phyloP scores from a whole-genome alignment of 108 stramenopile genomes.

The Schizochytrium sp. region DNA sequence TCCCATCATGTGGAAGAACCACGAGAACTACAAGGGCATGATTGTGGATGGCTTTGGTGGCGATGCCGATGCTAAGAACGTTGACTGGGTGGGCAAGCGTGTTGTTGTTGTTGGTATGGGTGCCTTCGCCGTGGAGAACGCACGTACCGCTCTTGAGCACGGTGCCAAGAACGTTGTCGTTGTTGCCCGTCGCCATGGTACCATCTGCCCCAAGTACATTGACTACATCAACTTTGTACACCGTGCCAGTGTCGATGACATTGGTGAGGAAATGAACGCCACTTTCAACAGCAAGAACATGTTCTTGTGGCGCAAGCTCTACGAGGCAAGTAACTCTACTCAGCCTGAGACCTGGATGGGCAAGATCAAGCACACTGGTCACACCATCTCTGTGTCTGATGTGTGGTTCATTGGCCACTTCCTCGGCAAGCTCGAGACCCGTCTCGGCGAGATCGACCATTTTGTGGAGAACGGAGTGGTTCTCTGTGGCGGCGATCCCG shows the following conservation, averaged over 20 bases:
- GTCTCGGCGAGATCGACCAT: constrained; percentile 52
- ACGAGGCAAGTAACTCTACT: background rate
- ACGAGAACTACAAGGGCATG: background rate
- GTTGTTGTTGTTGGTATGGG: constrained; percentile 57
- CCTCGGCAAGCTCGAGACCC: constrained; percentile 55
- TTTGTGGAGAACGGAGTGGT: constrained; percentile 59
- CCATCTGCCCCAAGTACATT: constrained; percentile 58
- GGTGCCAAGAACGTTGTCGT: constrained; percentile 38
- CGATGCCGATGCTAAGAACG: constrained; percentile 21
- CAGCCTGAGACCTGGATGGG: constrained; percentile 31
- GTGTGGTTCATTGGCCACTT: constrained; percentile 54
- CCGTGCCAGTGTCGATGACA: constrained; percentile 15
- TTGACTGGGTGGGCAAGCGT: constrained; percentile 53
- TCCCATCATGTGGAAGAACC: constrained; percentile 19
- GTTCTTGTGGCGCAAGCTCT: constrained; percentile 46
- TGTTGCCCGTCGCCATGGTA: constrained; percentile 41
- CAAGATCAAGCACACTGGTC: constrained; percentile 53
- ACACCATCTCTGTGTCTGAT: constrained; percentile 53
- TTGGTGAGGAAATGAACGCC: constrained; percentile 26
- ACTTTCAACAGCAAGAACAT: constrained; percentile 52
- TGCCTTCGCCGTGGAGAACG: constrained; percentile 61
- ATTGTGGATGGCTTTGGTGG: constrained; percentile 45
- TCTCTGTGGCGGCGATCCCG: background rate
- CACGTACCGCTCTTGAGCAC: constrained; percentile 56
- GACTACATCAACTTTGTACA: constrained; percentile 62